Evolutionary conservation across 495 filamentous ascomycete genomes (phyloP).

Genomic region (Hypomontagnella monticulosa): DNA sequence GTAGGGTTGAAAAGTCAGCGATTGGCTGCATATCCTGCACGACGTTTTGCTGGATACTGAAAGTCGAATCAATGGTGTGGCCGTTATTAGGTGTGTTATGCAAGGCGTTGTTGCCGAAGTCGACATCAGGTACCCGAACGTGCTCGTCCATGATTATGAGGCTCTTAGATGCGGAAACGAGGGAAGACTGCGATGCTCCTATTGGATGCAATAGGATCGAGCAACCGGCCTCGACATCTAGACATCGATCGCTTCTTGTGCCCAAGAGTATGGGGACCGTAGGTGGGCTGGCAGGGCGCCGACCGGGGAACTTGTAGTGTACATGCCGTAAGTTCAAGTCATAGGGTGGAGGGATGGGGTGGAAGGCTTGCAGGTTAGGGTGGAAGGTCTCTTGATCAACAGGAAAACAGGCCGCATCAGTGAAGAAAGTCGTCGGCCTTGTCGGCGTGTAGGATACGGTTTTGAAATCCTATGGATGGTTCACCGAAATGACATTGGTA

Average conservation of each 20-base stretch:
- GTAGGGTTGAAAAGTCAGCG: not conserved
- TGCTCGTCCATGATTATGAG: conserved; percentile 1
- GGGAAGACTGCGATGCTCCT: not conserved
- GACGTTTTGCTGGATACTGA: not conserved
- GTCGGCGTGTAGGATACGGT: no score
- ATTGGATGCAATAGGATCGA: not conserved
- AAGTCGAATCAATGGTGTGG: not conserved
- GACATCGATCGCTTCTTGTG: conserved; percentile 6
- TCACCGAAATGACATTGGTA: no score
- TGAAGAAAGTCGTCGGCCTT: no score
- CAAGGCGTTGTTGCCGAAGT: not conserved
- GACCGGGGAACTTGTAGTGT: conserved; percentile 2
- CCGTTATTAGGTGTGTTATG: not conserved
- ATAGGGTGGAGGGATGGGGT: conserved; percentile 3
- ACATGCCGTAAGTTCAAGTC: not conserved
- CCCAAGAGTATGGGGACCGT: not conserved
- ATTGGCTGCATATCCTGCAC: not conserved
- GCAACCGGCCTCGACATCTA: not conserved
- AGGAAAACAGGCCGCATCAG: not conserved
- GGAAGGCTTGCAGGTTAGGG: conserved; percentile 4
- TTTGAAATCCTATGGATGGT: no score
- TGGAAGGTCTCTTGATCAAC: not conserved
- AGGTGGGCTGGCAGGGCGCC: not conserved
- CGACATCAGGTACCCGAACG: not conserved
- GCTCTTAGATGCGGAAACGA: not conserved